Evolutionary conservation across 2,329 filamentous ascomycete genomes (phyloP), one percentile per base, ranked within the genome.

Genomic region (Colletotrichum coccodes): DNA sequence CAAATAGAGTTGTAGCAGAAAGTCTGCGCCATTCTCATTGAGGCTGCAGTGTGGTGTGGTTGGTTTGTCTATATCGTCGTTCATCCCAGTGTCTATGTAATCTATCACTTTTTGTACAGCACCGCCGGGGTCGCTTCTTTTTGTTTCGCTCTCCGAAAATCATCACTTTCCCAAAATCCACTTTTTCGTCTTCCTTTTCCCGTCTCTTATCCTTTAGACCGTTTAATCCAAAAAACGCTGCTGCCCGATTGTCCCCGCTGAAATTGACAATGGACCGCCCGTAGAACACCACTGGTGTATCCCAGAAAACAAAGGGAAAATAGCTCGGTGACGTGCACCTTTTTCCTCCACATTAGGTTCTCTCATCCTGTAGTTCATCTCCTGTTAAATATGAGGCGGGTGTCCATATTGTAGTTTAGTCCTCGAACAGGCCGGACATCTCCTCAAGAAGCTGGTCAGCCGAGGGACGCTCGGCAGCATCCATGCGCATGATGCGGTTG

Each of bases 401-500:
- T 28, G 30, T 56, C 61, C 21, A 21, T n/a, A 14, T 28, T 46
- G 58, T 1, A 12, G 3, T 11, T 38, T 60, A 69, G 21, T 69
- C 66, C 54, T 66, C 61, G 2, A 69, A 69, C 4, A 69, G 56
- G 9, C 66, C 66, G 4, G 61, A 66, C 66, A 69, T 69, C 54
- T 69, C 61, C n/a, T 69, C 66, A 14, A 69, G 49, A 1, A 69
- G 66, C 53, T 69, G 66, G 34, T 69, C 66, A 7, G 66, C 66
- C 6, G 66, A 50, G 6, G 66, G 66, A 14, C 66, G 66, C 61
- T 69, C 66, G 11, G 61, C 66, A 11, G 66, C 66, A 12, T 69
- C 66, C 66, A 69, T 69, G 28, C 66, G 66, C 66, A 69, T 69
- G 54, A 69, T 69, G 49, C 61, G 66, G 49, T 69, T 69, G 49